A percentile compares a stretch with the other conserved stretches of the same genome.
These are phyloP conservation scores for Epichloe elymi DNA, from an alignment of 2,329 filamentous ascomycete species.

Conservation along the genomic window DNA sequence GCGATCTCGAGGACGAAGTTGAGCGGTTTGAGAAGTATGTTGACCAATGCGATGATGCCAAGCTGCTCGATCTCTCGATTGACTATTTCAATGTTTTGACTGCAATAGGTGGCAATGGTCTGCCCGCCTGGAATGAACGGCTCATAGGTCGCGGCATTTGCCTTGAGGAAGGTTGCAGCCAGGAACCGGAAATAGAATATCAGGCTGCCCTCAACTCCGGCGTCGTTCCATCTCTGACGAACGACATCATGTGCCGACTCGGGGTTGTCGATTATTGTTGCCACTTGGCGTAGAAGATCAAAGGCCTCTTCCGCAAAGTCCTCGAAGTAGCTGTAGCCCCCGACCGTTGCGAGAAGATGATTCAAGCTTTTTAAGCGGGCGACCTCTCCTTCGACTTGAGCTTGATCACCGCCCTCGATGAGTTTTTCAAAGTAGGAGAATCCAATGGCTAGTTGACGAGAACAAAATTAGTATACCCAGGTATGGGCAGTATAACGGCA, in stretches of 20 bases:
- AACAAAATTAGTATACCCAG: not conserved
- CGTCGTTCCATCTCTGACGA: slow-evolving; percentile 60
- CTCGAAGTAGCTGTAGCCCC: slow-evolving; percentile 59
- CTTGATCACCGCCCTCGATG: slow-evolving; percentile 50
- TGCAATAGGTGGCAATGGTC: slow-evolving; percentile 55
- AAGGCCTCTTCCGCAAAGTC: slow-evolving; percentile 72
- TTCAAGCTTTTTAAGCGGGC: slow-evolving; percentile 59
- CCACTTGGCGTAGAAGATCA: slow-evolving; percentile 51
- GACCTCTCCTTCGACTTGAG: slow-evolving; percentile 56
- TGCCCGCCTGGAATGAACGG: slow-evolving; percentile 53
- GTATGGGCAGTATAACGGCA: not conserved
- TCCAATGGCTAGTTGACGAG: slow-evolving; percentile 53
- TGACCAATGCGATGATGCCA: slow-evolving; percentile 64
- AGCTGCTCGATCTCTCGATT: slow-evolving; percentile 82
- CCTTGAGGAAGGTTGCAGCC: slow-evolving; percentile 73
- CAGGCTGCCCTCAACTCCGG: slow-evolving; percentile 53
- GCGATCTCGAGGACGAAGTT: slow-evolving; percentile 74
- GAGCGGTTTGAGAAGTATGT: slow-evolving; percentile 66
- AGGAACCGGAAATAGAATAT: slow-evolving; percentile 78
- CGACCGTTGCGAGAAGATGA: slow-evolving; percentile 55
- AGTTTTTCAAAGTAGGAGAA: slow-evolving; percentile 90
- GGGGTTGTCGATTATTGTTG: slow-evolving; percentile 45
- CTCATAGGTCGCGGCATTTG: slow-evolving; percentile 54
- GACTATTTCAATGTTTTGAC: slow-evolving; percentile 56
- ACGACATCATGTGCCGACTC: slow-evolving; percentile 41